These are phyloP conservation scores for Carpinus viminea DNA, from an alignment of 306 rosid species.

Conservation along the genomic window DNA sequence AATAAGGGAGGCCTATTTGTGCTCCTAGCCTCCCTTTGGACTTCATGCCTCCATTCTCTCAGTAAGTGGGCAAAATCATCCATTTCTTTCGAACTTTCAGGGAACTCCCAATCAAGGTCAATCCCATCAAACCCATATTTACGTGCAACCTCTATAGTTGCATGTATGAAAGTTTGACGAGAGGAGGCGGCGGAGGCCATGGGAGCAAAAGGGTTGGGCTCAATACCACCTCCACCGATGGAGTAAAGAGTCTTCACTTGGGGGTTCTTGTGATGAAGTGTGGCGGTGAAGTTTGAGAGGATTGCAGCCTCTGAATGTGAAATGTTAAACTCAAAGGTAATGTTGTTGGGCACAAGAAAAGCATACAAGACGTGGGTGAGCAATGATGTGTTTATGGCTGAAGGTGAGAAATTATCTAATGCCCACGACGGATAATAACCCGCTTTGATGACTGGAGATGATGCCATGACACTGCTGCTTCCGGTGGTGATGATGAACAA, in stretches of 20 bases:
- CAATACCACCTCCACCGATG: conserved; percentile 49
- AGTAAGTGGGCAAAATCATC: conserved; percentile 38
- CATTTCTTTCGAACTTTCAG: conserved; percentile 47
- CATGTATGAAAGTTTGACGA: conserved; percentile 57
- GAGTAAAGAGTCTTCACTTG: conserved; percentile 48
- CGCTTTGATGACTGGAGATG: conserved; percentile 41
- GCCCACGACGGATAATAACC: conserved; percentile 51
- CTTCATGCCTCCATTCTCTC: conserved; percentile 36
- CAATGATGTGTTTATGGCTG: conserved; percentile 60
- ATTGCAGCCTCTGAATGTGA: conserved; percentile 27
- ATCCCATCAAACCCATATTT: conserved; percentile 61
- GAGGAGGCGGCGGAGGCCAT: conserved; percentile 42
- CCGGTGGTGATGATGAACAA: conserved; percentile 5
- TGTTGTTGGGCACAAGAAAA: conserved; percentile 46
- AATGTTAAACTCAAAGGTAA: conserved; percentile 37
- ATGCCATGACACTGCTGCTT: not conserved
- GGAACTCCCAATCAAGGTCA: conserved; percentile 80
- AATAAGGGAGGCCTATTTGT: conserved; percentile 39
- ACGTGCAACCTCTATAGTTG: conserved; percentile 55
- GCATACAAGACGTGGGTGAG: conserved; percentile 70
- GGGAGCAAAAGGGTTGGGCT: conserved; percentile 31
- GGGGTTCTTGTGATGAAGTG: conserved; percentile 33
- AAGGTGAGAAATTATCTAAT: conserved; percentile 46
- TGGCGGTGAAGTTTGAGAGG: conserved; percentile 48
- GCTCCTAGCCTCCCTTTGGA: conserved; percentile 28